Percentiles rank a stretch among this genome's conserved stretches.
phyloP scores from a whole-genome alignment of 495 filamentous ascomycete species.

The Staphylotrichum longicolle region DNA sequence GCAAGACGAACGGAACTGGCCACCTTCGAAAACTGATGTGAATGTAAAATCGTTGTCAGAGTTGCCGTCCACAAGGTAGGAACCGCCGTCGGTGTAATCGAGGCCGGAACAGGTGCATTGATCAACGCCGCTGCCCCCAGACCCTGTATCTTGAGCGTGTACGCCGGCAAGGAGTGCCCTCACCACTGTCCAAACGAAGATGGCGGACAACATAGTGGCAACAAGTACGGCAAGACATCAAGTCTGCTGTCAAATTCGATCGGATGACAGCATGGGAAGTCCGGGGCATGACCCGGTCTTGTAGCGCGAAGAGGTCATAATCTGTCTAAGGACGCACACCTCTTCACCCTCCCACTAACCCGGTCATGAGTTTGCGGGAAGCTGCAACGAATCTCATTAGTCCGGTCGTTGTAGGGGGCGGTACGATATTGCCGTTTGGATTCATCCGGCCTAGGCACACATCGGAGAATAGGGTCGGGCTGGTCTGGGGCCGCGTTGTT shows the following conservation, averaged over 20 bases:
- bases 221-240: too few relatives aligned
- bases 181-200: not conserved
- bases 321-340: not conserved
- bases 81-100: slow-evolving; percentile 36
- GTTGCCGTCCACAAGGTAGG: slow-evolving; percentile 34
- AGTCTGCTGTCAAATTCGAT: too few relatives aligned
- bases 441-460: not conserved
- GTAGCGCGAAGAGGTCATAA: not conserved
- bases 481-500: too few relatives aligned
- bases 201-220: too few relatives aligned
- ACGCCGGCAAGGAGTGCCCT: not conserved
- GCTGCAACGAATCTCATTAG: not conserved
- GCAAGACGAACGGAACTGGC: not conserved
- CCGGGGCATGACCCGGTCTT: not conserved
- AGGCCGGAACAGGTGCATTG: slow-evolving; percentile 30
- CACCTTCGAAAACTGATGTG: slow-evolving; percentile 31
- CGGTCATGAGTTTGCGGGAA: not conserved
- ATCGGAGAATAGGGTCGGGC: too few relatives aligned
- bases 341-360: not conserved
- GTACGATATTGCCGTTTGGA: not conserved
- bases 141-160: not conserved
- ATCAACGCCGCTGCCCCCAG: not conserved
- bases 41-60: slow-evolving; percentile 32
- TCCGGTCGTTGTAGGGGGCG: not conserved
- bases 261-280: too few relatives aligned